These are phyloP conservation scores for Pseudocercospora vitis DNA, from an alignment of 2,329 filamentous ascomycete species.

Conservation along the genomic window DNA sequence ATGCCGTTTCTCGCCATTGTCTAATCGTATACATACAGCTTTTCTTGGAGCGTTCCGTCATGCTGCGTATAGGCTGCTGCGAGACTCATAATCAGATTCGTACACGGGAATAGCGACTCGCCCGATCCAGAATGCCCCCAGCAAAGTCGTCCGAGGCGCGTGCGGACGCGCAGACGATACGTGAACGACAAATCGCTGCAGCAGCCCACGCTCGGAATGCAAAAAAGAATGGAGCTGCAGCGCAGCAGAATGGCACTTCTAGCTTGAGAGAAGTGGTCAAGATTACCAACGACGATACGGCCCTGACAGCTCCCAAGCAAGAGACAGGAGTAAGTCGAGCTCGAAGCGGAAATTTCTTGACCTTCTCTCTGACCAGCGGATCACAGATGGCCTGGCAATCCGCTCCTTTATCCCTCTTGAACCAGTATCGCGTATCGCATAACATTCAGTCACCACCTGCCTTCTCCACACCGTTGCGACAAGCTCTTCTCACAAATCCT, in stretches of 20 bases:
- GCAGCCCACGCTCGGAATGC: slow-evolving; percentile 41
- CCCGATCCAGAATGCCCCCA: slow-evolving; percentile 26
- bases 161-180: slow-evolving; percentile 37
- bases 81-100: slow-evolving; percentile 9
- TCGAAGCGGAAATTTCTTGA: not conserved
- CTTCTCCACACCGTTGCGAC: slow-evolving; percentile 57
- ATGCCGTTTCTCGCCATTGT: slow-evolving; percentile 7
- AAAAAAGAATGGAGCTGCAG: slow-evolving; percentile 33
- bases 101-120: not conserved
- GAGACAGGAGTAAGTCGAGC: slow-evolving; percentile 19
- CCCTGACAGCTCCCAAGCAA: slow-evolving; percentile 13
- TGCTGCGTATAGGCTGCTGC: not conserved
- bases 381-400: slow-evolving; percentile 63
- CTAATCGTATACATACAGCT: not conserved
- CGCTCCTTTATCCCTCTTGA: slow-evolving; percentile 67
- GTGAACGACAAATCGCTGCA: slow-evolving; percentile 45
- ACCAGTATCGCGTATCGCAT: slow-evolving; percentile 74
- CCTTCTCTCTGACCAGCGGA: not conserved
- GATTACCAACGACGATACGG: slow-evolving; percentile 28
- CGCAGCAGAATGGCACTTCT: slow-evolving; percentile 30
- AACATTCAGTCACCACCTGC: slow-evolving; percentile 68
- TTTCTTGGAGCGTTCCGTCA: slow-evolving; percentile 2
- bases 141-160: slow-evolving; percentile 43
- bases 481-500: slow-evolving; percentile 51
- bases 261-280: slow-evolving; percentile 32